Base-by-base conservation (phyloP, 73 alveolate species). In the Breviolum minutum region DNA sequence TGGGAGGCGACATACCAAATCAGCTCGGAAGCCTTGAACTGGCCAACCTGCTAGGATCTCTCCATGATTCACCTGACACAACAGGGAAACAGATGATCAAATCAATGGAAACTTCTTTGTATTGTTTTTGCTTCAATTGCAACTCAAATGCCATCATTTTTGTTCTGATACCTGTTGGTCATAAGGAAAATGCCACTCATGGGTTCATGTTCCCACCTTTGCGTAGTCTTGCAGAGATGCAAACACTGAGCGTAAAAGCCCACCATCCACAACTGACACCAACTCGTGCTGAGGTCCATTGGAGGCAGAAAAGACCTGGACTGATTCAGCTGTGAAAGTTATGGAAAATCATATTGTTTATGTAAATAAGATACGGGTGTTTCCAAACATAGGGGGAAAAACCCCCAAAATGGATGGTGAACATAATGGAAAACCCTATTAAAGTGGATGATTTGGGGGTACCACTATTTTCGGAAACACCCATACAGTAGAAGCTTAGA, bases 171-270 rank as follows among this genome's bases (percentile, higher is more conserved):
- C 24, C 77, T 68, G 77, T 17, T 68, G 77, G 24, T 17, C n/a
- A 17, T 14, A 22, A 17, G 74, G 74, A 17, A 2, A 14, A 68
- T 68, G 2, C 24, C 77, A 68, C 17, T 22, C 17, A 22, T 22
- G 77, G 77, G 77, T 9, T 19, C 11, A 60, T 26, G 30, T 24
- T 22, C 66, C 16, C 20, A 17, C 96, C 62, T 76, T 27, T 14
- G 96, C 87, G 20, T n/a, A 60, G 48, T 29, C 14, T 20, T n/a
- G 90, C 81, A 92, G 88, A 63, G 97, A 29, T 0, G 89, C 88
- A n/a, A 92, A 92, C 68, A 92, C 97, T 11, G 97, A 92, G 77
- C 97, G 97, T 68, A 71, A 48, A 63, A 92, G 54, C n/a, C 90
- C 97, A 30, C 80, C 70, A 6, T 30, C 73, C 22, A 48, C 80